Percentiles rank a stretch among this genome's conserved stretches.
phyloP scores from a whole-genome alignment of 495 filamentous ascomycete species.

The Tuber indicum region DNA sequence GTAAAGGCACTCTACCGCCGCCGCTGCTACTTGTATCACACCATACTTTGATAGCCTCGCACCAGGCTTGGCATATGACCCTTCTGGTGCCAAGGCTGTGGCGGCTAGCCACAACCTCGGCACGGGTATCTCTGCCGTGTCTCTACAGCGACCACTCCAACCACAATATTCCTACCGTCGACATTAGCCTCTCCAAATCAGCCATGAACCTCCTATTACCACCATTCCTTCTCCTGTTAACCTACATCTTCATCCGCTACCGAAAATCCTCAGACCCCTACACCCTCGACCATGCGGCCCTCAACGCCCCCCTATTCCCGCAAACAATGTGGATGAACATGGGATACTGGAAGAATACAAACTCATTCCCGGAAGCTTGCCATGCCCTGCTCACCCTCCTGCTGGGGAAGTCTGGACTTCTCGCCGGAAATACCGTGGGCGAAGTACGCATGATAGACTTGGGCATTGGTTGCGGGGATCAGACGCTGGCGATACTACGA shows the following conservation, averaged over 20 bases:
- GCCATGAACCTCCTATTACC: not conserved
- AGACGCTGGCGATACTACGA: slow-evolving; percentile 43
- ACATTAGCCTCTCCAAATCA: not conserved
- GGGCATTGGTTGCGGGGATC: slow-evolving; percentile 52
- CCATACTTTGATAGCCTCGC: no score
- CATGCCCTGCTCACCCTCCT: slow-evolving; percentile 46
- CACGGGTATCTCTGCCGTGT: no score
- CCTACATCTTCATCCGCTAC: not conserved
- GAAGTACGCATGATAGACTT: slow-evolving; percentile 44
- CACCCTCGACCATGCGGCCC: slow-evolving; percentile 44
- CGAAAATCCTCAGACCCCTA: slow-evolving; percentile 19
- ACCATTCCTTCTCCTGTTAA: not conserved
- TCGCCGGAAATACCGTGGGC: slow-evolving; percentile 24
- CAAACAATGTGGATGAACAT: slow-evolving; percentile 47
- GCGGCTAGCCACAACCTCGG: no score
- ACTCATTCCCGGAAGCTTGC: slow-evolving; percentile 45
- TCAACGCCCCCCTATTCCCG: slow-evolving; percentile 42
- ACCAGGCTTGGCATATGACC: not conserved
- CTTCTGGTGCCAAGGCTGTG: not conserved
- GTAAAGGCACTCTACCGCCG: no score
- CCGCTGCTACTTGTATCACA: no score
- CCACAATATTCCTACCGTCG: not conserved
- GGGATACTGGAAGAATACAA: slow-evolving; percentile 44
- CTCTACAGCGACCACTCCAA: not conserved
- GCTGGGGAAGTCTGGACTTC: slow-evolving; percentile 42